Evolutionary conservation across 2,329 filamentous ascomycete genomes (phyloP).

Genomic region (Didymella lethalis): DNA sequence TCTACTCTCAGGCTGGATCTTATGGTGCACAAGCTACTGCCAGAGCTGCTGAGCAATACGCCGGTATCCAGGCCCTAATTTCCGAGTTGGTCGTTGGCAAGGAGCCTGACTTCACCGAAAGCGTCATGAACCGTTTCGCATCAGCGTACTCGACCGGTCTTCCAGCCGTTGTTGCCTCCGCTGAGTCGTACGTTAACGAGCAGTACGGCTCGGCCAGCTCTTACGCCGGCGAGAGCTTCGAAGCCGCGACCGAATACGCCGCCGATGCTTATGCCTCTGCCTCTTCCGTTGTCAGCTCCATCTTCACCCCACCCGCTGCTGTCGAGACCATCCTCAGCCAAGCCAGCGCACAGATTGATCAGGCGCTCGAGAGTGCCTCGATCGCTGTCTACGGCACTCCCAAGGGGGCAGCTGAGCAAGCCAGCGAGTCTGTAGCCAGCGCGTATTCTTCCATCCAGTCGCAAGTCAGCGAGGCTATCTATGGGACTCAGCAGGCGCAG

Average conservation of each 20-base stretch:
- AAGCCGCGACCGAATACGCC: conserved; percentile 61
- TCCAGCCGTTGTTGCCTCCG: conserved; percentile 63
- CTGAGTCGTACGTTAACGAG: conserved; percentile 62
- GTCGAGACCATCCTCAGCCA: conserved; percentile 65
- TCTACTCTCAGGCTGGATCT: conserved; percentile 61
- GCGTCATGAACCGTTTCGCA: conserved; percentile 74
- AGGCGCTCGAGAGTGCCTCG: conserved; percentile 67
- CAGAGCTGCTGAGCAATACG: conserved; percentile 70
- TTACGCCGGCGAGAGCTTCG: conserved; percentile 57
- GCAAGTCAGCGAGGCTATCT: conserved; percentile 62
- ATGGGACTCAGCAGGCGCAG: conserved; percentile 63
- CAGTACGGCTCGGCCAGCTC: conserved; percentile 55
- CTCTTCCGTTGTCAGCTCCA: conserved; percentile 56
- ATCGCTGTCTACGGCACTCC: conserved; percentile 65
- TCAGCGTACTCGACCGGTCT: conserved; percentile 75
- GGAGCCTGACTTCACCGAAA: conserved; percentile 83
- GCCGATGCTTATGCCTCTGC: conserved; percentile 59
- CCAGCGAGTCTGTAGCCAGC: conserved; percentile 61
- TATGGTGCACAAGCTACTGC: conserved; percentile 70
- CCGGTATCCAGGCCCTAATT: conserved; percentile 73
- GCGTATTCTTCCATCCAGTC: conserved; percentile 61
- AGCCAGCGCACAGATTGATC: conserved; percentile 64
- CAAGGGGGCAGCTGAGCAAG: conserved; percentile 63
- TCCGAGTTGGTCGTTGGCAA: conserved; percentile 79
- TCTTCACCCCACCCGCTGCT: conserved; percentile 65